Percentiles rank a stretch among this genome's conserved stretches.
Conservation (phyloP, 805 yeast genomes). For the Novakomyces olei region DNA sequence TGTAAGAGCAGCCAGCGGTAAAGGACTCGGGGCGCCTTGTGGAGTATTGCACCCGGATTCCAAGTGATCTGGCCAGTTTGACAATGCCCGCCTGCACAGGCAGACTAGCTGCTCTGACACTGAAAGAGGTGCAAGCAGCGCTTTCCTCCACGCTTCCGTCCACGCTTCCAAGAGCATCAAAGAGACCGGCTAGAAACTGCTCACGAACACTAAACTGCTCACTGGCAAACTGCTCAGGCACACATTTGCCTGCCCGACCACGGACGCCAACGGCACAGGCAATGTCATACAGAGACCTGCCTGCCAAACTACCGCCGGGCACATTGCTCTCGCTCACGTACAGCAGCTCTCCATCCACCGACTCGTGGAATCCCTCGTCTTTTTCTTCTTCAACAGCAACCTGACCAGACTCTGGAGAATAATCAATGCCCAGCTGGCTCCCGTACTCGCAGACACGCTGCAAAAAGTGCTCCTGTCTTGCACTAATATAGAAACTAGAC, state of each 20-base stretch:
- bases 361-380: neutral
- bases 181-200: conserved; percentile 23
- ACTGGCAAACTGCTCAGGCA: conserved; percentile 18
- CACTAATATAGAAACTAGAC: neutral
- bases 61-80: neutral
- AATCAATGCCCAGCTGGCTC: neutral
- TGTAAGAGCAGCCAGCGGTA: neutral
- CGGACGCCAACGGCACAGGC: neutral
- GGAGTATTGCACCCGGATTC: neutral
- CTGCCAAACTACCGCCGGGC: no score
- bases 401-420: no score
- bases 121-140: neutral
- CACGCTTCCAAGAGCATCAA: conserved; percentile 15
- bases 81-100: neutral
- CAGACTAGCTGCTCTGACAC: neutral
- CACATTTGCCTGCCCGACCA: conserved; percentile 11
- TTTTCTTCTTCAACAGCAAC: neutral
- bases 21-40: neutral
- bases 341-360: neutral
- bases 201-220: conserved; percentile 24
- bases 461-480: neutral
- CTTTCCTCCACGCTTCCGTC: no score
- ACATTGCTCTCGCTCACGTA: neutral
- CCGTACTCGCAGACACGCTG: neutral
- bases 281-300: no score